These are phyloP conservation scores for Dalbergia cochinchinensis DNA, from an alignment of 306 rosid species.

Conservation along the genomic window DNA sequence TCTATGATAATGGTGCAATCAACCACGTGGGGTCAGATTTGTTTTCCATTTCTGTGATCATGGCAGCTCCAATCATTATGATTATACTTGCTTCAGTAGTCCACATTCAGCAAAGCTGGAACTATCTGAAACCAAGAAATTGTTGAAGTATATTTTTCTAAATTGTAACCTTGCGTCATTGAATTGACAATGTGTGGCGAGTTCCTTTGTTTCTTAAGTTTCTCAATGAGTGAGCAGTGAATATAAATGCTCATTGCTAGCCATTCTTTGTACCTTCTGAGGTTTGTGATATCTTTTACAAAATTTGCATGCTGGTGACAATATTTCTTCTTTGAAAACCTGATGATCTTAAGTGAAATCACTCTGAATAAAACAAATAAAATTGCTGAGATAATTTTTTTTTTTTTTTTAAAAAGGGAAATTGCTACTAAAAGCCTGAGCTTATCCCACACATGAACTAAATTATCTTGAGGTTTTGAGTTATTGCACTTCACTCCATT, in stretches of 20 bases:
- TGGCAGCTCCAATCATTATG: constrained; percentile 1
- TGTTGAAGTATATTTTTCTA: neutral
- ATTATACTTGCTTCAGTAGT: neutral
- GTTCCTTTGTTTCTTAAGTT: neutral
- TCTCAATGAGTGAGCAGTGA: neutral
- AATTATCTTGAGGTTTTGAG: too few relatives aligned
- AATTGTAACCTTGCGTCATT: neutral
- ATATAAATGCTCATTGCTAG: neutral
- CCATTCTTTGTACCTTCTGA: neutral
- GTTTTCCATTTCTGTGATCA: neutral
- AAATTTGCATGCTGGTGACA: neutral
- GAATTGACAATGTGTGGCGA: neutral
- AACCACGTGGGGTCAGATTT: constrained; percentile 18
- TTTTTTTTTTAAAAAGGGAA: too few relatives aligned
- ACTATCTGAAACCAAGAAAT: neutral
- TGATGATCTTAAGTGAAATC: neutral
- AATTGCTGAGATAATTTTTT: too few relatives aligned
- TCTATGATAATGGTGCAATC: neutral
- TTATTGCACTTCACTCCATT: too few relatives aligned
- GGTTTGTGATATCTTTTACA: neutral
- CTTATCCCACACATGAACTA: too few relatives aligned
- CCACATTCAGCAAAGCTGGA: constrained; percentile 36
- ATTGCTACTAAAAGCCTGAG: neutral
- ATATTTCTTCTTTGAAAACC: neutral
- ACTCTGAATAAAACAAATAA: too few relatives aligned